Conservation (phyloP, 352 stramenopile genomes). For the Globisporangium acanthophoron region DNA sequence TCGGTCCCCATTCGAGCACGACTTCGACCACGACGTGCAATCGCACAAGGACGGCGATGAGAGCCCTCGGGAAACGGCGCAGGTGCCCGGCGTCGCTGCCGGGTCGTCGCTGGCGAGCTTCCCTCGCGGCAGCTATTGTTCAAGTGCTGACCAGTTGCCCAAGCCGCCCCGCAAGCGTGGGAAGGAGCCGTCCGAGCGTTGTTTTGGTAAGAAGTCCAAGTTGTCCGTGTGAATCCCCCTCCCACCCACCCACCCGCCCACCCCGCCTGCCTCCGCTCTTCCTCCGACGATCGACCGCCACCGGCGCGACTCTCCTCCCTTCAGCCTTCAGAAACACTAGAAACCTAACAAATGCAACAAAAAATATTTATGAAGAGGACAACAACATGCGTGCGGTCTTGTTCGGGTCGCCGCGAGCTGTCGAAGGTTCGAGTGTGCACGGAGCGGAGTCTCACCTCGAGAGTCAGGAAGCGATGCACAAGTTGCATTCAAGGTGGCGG, state of each 20-base stretch:
- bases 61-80: conserved; percentile 41
- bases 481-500: too few species aligned
- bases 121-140: conserved; percentile 61
- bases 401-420: too few species aligned
- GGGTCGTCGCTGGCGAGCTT: conserved; percentile 41
- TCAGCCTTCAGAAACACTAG: conserved; percentile 51
- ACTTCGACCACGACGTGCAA: conserved; percentile 69
- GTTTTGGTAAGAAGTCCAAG: conserved; percentile 56
- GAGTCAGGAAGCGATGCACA: too few species aligned
- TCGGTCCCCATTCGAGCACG: conserved; percentile 63
- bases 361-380: conserved; percentile 50
- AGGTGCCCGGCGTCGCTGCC: conserved; percentile 28
- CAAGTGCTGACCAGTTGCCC: conserved; percentile 73
- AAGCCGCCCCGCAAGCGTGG: conserved; percentile 38
- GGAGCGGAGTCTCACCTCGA: too few species aligned
- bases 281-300: background rate
- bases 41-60: conserved; percentile 40
- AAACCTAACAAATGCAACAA: conserved; percentile 47
- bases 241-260: too few species aligned
- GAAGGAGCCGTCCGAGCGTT: conserved; percentile 39
- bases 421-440: too few species aligned
- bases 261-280: too few species aligned
- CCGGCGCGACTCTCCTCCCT: background rate
- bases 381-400: background rate
- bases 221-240: conserved; percentile 47